phyloP scores from a whole-genome alignment of 148 eudicot genomes.

The Nyssa sinensis region DNA sequence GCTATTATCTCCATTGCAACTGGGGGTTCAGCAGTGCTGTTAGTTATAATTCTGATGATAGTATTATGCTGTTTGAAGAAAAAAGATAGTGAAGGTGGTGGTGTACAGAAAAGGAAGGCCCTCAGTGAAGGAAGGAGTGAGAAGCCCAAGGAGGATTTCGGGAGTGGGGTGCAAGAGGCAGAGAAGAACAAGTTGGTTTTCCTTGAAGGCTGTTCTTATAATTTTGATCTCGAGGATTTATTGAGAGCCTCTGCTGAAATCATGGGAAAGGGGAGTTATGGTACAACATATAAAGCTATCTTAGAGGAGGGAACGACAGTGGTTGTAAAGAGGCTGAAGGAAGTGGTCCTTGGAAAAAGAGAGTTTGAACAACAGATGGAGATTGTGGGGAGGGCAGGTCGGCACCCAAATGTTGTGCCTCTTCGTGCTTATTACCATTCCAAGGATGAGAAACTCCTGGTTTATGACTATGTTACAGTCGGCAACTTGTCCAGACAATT shows the following conservation, averaged over 20 bases:
- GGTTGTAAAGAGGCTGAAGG: slow-evolving; percentile 83
- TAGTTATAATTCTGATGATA: slow-evolving; percentile 32
- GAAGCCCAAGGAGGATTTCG: slow-evolving; percentile 64
- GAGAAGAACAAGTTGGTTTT: slow-evolving; percentile 79
- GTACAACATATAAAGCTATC: slow-evolving; percentile 85
- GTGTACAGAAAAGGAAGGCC: slow-evolving; percentile 39
- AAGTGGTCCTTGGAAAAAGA: slow-evolving; percentile 68
- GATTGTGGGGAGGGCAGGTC: slow-evolving; percentile 51
- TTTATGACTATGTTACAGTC: slow-evolving; percentile 55
- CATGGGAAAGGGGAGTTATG: slow-evolving; percentile 84
- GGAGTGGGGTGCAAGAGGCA: slow-evolving; percentile 78
- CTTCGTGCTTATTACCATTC: slow-evolving; percentile 90
- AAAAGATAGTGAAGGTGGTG: slow-evolving; percentile 30
- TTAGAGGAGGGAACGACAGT: slow-evolving; percentile 81
- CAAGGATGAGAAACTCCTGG: slow-evolving; percentile 92
- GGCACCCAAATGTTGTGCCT: slow-evolving; percentile 61
- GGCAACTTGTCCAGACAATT: slow-evolving; percentile 70
- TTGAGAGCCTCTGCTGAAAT: slow-evolving; percentile 97
- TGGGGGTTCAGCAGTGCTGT: slow-evolving; percentile 41
- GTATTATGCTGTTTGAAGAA: slow-evolving; percentile 49
- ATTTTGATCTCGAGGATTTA: slow-evolving; percentile 87
- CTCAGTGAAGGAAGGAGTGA: slow-evolving; percentile 48
- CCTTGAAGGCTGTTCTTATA: slow-evolving; percentile 64
- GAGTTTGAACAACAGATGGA: slow-evolving; percentile 96
- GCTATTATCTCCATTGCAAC: slow-evolving; percentile 54